Conservation (phyloP, 2,329 filamentous ascomycete species). For the Pseudonectria foliicola region DNA sequence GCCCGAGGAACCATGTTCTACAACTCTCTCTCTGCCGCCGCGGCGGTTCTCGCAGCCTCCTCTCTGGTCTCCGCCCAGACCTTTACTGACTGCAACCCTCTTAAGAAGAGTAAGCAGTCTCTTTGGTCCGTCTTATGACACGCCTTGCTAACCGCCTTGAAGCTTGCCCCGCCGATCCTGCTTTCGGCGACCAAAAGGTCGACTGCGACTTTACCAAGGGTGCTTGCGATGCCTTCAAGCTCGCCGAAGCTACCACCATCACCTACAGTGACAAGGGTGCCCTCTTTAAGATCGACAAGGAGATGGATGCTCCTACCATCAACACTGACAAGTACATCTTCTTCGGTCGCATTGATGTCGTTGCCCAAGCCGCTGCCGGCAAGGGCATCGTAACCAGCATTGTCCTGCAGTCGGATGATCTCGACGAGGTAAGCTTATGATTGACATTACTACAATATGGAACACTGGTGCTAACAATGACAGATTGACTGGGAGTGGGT, state of each 20-base stretch:
- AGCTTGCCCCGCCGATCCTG: constrained; percentile 68
- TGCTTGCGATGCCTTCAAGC: constrained; percentile 48
- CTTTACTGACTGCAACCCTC: constrained; percentile 48
- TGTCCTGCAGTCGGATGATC: constrained; percentile 81
- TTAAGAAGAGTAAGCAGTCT: constrained; percentile 38
- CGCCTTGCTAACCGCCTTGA: neutral
- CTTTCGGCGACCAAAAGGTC: constrained; percentile 54
- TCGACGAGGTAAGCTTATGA: constrained; percentile 47
- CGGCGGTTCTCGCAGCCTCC: constrained; percentile 43
- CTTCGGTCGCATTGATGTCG: constrained; percentile 82
- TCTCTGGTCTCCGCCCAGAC: constrained; percentile 49
- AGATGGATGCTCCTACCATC: constrained; percentile 64
- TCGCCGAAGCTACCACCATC: constrained; percentile 40
- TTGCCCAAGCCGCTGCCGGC: constrained; percentile 71
- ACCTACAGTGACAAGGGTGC: constrained; percentile 44
- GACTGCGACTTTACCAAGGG: constrained; percentile 73
- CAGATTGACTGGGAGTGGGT: constrained; percentile 96
- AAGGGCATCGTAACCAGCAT: constrained; percentile 82
- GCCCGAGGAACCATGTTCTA: constrained; percentile 29
- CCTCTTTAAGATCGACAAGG: constrained; percentile 59
- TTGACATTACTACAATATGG: neutral
- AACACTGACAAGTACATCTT: constrained; percentile 83
- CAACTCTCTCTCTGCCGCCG: constrained; percentile 38
- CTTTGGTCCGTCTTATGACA: no score
- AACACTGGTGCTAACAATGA: neutral